These are phyloP conservation scores for Candida succiphila DNA, from an alignment of 805 yeast species.

Conservation along the genomic window DNA sequence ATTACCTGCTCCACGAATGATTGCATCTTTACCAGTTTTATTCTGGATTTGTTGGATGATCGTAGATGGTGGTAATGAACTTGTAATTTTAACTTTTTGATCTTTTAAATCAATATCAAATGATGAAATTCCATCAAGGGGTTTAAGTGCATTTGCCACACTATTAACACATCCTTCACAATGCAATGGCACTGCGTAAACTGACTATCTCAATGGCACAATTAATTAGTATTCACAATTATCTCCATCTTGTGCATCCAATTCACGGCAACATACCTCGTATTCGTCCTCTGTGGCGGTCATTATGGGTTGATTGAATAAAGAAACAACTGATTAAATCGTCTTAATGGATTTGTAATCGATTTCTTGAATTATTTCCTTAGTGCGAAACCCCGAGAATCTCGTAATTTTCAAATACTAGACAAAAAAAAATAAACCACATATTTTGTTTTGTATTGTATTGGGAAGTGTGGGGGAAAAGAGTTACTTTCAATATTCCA, in stretches of 20 bases:
- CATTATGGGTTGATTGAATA: conserved; percentile 6
- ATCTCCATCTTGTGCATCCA: neutral
- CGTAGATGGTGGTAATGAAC: conserved; percentile 66
- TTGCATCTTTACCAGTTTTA: conserved; percentile 73
- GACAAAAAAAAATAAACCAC: no score
- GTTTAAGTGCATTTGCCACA: conserved; percentile 42
- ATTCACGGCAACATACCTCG: neutral
- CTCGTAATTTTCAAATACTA: no score
- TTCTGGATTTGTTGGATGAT: conserved; percentile 59
- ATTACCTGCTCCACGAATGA: conserved; percentile 82
- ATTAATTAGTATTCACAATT: neutral
- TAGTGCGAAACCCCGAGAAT: no score
- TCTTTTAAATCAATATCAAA: conserved; percentile 47
- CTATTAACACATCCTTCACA: conserved; percentile 65
- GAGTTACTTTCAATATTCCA: no score
- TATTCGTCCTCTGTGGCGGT: conserved; percentile 8
- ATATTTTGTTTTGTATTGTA: no score
- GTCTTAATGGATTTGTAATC: no score
- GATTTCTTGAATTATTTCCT: no score
- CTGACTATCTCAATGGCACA: conserved; percentile 28
- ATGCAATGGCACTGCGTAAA: conserved; percentile 79
- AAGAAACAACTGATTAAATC: no score
- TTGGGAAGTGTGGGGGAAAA: no score
- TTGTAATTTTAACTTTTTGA: conserved; percentile 59
- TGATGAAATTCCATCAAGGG: conserved; percentile 38